Base-by-base conservation (phyloP, 495 filamentous ascomycete genomes). In the Neurospora sp. region DNA sequence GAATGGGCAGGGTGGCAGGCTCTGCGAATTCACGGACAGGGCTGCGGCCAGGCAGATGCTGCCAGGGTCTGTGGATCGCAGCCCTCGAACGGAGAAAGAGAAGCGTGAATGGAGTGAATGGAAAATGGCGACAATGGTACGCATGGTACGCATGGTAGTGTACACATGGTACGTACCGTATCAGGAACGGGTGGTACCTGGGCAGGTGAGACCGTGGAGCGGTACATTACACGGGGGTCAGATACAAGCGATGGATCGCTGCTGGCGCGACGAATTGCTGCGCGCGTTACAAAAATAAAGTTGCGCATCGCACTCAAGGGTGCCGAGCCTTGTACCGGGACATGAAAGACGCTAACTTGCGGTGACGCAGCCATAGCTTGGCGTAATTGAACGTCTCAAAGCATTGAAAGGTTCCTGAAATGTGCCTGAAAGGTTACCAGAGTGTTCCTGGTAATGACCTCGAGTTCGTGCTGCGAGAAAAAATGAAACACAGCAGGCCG, bases 291-390 rank as follows among this genome's bases (percentile, higher is more conserved):
- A 74, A 72, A 70, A 71, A 6, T 18, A 68, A 76, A 68, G 76
- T 78, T 69, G 18, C 71, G 68, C 48, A 42, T 41, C 37, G 27
- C 59, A 48, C 48, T 59, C 20, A 27, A 59, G 48, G 48, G 20
- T 14, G 20, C 20, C 16, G 69, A 72, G 20, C 53, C 38, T 77
- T 66, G 80, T 79, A 78, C 73, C 68, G 69, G 20, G 48, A 76
- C 72, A 38, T 40, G 37, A 37, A 41, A 41, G 68, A 61, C 70
- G 40, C 68, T 42, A 80, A 82, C 72, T 81, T 82, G 80, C 79
- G 80, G 80, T 82, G 79, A 82, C 80, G 80, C 80, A 82, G 79
- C 72, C 74, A 73, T 18, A 5, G 46, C 79, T 80, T 80, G 80
- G 78, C 78, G 72, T 72, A 72, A 72, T 72, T 73, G 73, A 73